phyloP scores from a whole-genome alignment of 2,329 filamentous ascomycete genomes.

The Claviceps citrina region DNA sequence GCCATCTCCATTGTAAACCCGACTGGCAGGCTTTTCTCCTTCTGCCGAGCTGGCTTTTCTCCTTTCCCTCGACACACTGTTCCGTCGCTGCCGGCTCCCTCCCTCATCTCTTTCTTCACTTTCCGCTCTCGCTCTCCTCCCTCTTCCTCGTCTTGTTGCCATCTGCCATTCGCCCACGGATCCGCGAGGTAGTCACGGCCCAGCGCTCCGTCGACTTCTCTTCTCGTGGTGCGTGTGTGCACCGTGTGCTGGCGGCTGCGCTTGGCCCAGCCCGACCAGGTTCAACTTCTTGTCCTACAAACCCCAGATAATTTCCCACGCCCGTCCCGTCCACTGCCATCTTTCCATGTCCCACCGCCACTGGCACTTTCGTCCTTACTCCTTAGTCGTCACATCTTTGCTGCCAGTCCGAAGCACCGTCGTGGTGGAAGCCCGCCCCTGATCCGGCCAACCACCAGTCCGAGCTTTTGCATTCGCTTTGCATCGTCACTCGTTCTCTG shows the following conservation, averaged over 20 bases:
- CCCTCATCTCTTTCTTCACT: neutral
- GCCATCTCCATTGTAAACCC: constrained; percentile 6
- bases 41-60: neutral
- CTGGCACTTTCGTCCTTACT: constrained; percentile 7
- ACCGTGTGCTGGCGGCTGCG: constrained; percentile 8
- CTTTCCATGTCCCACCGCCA: constrained; percentile 15
- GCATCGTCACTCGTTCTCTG: constrained; percentile 5
- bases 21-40: constrained; percentile 1
- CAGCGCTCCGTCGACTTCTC: constrained; percentile 3
- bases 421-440: constrained; percentile 8
- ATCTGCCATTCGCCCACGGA: constrained; percentile 3
- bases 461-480: constrained; percentile 6
- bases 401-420: constrained; percentile 4
- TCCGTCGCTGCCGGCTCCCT: constrained; percentile 4
- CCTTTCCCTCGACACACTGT: constrained; percentile 1
- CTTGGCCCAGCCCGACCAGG: constrained; percentile 8
- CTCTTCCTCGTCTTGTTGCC: constrained; percentile 2
- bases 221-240: neutral
- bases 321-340: constrained; percentile 10
- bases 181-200: constrained; percentile 7
- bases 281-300: constrained; percentile 10
- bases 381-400: constrained; percentile 6
- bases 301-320: constrained; percentile 14
- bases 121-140: neutral
- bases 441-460: constrained; percentile 7